Evolutionary conservation across 1,284 basidiomycete genomes (phyloP), one percentile per base, ranked within the genome.

Genomic region (Abortiporus biennis): DNA sequence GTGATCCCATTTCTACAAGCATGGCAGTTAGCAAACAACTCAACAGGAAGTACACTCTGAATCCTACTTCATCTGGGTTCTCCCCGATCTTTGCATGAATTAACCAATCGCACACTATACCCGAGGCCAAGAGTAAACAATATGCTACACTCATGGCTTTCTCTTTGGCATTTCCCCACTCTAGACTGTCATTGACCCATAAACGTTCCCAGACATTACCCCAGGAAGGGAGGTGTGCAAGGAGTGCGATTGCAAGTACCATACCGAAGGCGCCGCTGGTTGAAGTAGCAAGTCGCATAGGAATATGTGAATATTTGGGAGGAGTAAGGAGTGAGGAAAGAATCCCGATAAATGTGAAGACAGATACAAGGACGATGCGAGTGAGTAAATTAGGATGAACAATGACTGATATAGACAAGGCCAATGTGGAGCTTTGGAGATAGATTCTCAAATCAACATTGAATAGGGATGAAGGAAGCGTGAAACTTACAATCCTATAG

Each of bases 21-120:
- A 37, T 31, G 16, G 40, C 31, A 22, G 44, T 29, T 29, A 41
- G 13, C 36, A 24, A 3, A 46, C 21, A 33, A n/a, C 34, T 34
- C 11, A 21, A 23, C 16, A 17, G 5, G n/a, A n/a, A n/a, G 21
- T n/a, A n/a, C 38, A 21, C 16, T 15, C 31, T 44, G 27, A 1
- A 22, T 58, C 64, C 15, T 48, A 78, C 79, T 72, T 84, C 71
- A 49, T 84, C 81, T 21, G 80, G 81, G 57, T 77, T 76, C 52
- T 80, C 78, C 13, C 80, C 82, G 24, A 80, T 65, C 57, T 66
- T 69, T 36, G 59, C 57, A 24, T 63, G 65, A 36, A 84, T 56
- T n/a, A 68, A 62, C 73, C 74, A 83, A 52, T 85, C 80, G 11
- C 54, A 58, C 0, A 54, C 57, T 4, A 67, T 58, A 2, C 82